These are phyloP conservation scores for Hypoxylon sp. DNA, from an alignment of 2,329 filamentous ascomycete species.

Conservation along the genomic window DNA sequence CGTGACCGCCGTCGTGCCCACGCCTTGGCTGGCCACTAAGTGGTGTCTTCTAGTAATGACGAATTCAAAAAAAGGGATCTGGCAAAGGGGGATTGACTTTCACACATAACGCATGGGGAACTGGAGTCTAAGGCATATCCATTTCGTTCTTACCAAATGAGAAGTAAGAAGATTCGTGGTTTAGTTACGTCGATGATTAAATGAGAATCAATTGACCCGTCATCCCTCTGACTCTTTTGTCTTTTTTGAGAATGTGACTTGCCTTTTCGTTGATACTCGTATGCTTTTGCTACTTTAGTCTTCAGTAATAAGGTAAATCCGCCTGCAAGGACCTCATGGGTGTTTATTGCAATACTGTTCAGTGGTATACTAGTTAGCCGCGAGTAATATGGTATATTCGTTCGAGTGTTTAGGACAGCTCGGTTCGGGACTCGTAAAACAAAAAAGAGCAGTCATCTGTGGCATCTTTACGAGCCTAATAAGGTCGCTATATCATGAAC, in stretches of 20 bases:
- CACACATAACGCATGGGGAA: constrained; percentile 47
- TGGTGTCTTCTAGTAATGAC: constrained; percentile 26
- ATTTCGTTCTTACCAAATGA: constrained; percentile 44
- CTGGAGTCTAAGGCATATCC: constrained; percentile 50
- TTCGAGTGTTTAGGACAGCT: no score
- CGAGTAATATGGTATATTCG: no score
- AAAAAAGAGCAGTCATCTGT: no score
- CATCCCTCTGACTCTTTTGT: constrained; percentile 27
- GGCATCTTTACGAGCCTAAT: no score
- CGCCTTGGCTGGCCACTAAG: constrained; percentile 61
- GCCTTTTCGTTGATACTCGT: not conserved
- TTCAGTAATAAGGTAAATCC: no score
- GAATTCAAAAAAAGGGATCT: constrained; percentile 42
- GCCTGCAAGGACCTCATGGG: no score
- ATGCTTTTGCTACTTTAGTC: not conserved
- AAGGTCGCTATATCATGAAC: no score
- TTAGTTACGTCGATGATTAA: constrained; percentile 46
- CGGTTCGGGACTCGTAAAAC: no score
- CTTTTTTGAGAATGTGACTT: not conserved
- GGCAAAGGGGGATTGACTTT: constrained; percentile 46
- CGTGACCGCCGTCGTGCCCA: constrained; percentile 91
- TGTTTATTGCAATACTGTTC: no score
- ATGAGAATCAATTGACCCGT: constrained; percentile 49
- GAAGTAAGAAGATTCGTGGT: constrained; percentile 42
- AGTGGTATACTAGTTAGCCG: no score